Evolutionary conservation across 129 eudicot species (phyloP), one percentile per base, ranked within the genome.

Genomic region (Flaveria ramosissima): DNA sequence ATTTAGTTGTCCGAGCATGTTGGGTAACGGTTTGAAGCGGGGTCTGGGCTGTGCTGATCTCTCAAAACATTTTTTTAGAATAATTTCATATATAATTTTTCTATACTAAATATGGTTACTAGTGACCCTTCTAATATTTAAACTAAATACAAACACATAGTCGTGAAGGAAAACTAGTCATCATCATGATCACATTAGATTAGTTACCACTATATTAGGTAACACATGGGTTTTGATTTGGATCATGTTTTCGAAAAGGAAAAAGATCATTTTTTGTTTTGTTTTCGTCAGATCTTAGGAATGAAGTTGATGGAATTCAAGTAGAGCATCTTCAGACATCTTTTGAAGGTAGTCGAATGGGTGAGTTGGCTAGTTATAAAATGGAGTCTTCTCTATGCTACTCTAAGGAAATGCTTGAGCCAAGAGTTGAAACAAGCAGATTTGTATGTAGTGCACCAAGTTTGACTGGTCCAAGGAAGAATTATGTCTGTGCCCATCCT

Each of bases 401-500:
- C 62, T 55, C 62, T 55, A 19, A 53, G 60, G 60, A 17, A 9
- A 53, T 42, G 65, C 65, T 20, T 17, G 56, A 51, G 50, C 45
- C 67, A 62, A 76, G 30, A 56, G 80, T 9, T 73, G 70, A 78
- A 66, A 81, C 48, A 59, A 48, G 75, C 59, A 70, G 56, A 76
- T 65, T 62, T n/a, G 75, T 2, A 50, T 12, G 10, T 43, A 53
- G 65, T 39, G 68, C 76, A 39, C 30, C 41, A 45, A 73, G 42
- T 43, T 53, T 59, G 20, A 68, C 41, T 74, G 53, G 45, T 50
- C 79, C 76, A 21, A 3, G 57, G 27, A 82, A 73, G 63, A 86
- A 84, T 79, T 86, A 51, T 52, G 81, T 68, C 7, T 57, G 80
- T 0, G 71, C 84, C 79, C 82, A 90, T 85, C 93, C 96, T 20